Evolutionary conservation across 805 yeast species (phyloP).

Genomic region (Zygosaccharomyces siamensis): DNA sequence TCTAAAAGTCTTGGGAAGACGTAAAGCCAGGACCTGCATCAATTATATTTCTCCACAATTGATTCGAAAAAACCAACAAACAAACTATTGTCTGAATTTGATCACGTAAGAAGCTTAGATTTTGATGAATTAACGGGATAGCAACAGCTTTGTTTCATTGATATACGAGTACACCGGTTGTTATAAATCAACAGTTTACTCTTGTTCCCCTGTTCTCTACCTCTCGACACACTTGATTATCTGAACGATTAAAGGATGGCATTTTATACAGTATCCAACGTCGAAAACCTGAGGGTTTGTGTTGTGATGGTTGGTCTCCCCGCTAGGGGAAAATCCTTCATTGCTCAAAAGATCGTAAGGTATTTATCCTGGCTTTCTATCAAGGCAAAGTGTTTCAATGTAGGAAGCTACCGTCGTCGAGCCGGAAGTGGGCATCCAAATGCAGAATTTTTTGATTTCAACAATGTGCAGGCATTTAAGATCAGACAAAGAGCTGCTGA

Average conservation of each 20-base stretch:
- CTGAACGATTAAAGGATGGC: conserved; percentile 12
- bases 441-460: conserved; percentile 74
- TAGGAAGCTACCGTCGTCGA: conserved; percentile 76
- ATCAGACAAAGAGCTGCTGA: conserved; percentile 66
- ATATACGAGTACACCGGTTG: neutral
- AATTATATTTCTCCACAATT: neutral
- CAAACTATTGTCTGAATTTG: neutral
- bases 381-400: conserved; percentile 80
- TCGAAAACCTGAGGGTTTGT: conserved; percentile 64
- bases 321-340: conserved; percentile 90
- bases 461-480: conserved; percentile 58
- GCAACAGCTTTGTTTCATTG: neutral
- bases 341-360: conserved; percentile 89
- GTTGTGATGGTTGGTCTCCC: conserved; percentile 87
- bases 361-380: conserved; percentile 91
- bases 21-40: neutral
- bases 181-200: neutral
- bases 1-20: neutral
- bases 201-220: neutral
- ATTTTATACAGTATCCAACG: conserved; percentile 39
- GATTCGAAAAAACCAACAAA: neutral
- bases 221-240: neutral
- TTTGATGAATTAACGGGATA: neutral
- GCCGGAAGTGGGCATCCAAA: conserved; percentile 45
- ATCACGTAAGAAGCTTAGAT: neutral